Base-by-base conservation (phyloP, 2,329 filamentous ascomycete species). In the Ascochyta rabiei region DNA sequence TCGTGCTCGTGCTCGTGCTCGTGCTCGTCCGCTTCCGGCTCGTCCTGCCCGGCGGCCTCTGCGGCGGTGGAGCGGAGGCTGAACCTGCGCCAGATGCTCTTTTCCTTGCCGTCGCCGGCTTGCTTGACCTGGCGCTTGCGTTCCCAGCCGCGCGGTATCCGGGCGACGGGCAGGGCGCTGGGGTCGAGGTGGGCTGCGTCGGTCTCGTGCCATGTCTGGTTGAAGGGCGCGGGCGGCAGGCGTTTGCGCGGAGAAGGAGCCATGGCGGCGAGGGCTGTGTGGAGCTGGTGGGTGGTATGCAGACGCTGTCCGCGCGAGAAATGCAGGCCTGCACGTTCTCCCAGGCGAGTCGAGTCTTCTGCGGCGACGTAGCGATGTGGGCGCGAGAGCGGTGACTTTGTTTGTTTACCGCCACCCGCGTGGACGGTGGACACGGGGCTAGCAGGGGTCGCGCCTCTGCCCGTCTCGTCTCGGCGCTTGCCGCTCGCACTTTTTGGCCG, bases 81-180 rank as follows among this genome's bases (percentile, higher is more conserved):
- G 57, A 75, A 71, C 53, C 79, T 71, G 46, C 79, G 79, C 79
- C 79, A 82, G 30, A 82, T 76, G 60, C 80, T 80, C 57, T 77
- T 76, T 18, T 75, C 71, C 48, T 71, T 73, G 10, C 71, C 72
- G 26, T 72, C 67, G 15, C 66, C 61, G 18, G 63, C 59, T 48
- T 74, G 72, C 12, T 77, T 78, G 12, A 74, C 74, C 53, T 78
- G 68, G 6, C 79, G 76, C 50, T 74, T 75, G 44, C 80, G 75
- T 50, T 83, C 80, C 80, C 80, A 83, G 41, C 72, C 80, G 41
- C 79, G 77, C 16, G 76, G 77, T 4, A 76, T 70, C 44, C 76
- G 77, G 13, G 75, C 63, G 24, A 80, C 59, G 15, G 76, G 71
- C 4, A 81, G 66, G 28, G 76, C 68, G 35, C 59, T 66, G 9